Evolutionary conservation across 371 early-diverging fungal genomes (phyloP).

Genomic region (Funneliformis caledonium): DNA sequence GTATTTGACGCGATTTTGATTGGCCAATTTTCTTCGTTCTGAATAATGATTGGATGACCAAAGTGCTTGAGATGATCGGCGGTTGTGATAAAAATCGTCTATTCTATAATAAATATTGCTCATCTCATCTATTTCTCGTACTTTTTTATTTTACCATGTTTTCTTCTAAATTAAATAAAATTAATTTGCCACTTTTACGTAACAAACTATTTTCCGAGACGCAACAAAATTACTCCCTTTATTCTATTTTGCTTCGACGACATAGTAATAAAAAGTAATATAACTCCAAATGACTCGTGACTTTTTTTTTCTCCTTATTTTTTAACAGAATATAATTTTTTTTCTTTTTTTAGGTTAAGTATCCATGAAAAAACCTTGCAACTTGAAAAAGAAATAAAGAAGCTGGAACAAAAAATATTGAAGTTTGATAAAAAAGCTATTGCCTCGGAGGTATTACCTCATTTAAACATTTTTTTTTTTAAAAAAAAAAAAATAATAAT

Average conservation of each 20-base stretch:
- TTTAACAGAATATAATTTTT: no score
- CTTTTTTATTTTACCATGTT: neutral
- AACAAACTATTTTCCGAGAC: neutral
- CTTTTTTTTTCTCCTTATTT: neutral
- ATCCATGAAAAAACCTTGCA: neutral
- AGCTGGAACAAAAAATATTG: neutral
- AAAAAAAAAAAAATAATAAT: neutral
- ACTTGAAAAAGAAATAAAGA: conserved; percentile 16
- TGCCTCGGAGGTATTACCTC: neutral
- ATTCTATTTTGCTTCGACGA: neutral
- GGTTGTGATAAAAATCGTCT: no score
- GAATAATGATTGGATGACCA: neutral
- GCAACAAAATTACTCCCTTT: neutral
- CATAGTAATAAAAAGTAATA: neutral
- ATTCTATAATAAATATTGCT: no score
- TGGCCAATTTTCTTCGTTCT: neutral
- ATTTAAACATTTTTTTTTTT: neutral
- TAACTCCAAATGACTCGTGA: neutral
- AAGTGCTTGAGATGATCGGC: no score
- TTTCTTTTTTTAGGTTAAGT: neutral
- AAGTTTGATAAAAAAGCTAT: conserved; percentile 1
- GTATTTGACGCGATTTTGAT: neutral
- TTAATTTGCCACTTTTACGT: neutral
- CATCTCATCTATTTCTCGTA: no score
- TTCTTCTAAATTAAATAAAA: neutral